Conservation (phyloP, 108 stramenopile species). For the Discostella stelligeroides region DNA sequence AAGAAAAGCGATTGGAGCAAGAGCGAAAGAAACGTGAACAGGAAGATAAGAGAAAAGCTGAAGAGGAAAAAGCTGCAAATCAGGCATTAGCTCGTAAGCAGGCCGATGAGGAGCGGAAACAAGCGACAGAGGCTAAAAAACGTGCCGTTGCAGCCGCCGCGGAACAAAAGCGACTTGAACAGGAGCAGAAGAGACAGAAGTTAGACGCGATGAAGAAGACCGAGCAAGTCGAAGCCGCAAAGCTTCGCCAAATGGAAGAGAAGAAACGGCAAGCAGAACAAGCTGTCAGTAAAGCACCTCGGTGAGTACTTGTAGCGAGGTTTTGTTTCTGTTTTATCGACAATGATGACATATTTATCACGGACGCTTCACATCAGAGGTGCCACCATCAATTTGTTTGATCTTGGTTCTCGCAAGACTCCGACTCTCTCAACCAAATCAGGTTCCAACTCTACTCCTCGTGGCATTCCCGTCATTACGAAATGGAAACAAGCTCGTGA, state of each 20-base stretch:
- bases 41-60: conserved; percentile 19
- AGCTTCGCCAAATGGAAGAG: conserved; percentile 1
- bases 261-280: conserved; percentile 33
- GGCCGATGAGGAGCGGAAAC: conserved; percentile 33
- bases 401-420: conserved; percentile 26
- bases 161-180: conserved; percentile 11
- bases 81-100: conserved; percentile 20
- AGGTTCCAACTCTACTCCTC: conserved; percentile 15
- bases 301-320: conserved; percentile 5
- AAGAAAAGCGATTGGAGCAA: conserved; percentile 10
- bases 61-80: conserved; percentile 14
- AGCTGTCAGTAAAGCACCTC: conserved; percentile 19
- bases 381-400: conserved; percentile 42
- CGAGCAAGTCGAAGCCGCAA: conserved; percentile 11
- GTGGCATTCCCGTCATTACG: conserved; percentile 43
- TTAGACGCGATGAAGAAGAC: conserved; percentile 17
- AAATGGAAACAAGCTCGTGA: conserved; percentile 66
- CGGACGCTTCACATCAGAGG: conserved; percentile 3
- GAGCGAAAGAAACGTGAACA: conserved; percentile 14
- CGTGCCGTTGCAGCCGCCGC: conserved; percentile 14
- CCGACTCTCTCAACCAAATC: conserved; percentile 8
- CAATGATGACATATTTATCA: background rate
- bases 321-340: no score
- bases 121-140: conserved; percentile 25
- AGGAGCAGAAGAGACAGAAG: conserved; percentile 19